Conservation (phyloP, 1,284 basidiomycete species). For the Melanopsichium pennsylvanicum region DNA sequence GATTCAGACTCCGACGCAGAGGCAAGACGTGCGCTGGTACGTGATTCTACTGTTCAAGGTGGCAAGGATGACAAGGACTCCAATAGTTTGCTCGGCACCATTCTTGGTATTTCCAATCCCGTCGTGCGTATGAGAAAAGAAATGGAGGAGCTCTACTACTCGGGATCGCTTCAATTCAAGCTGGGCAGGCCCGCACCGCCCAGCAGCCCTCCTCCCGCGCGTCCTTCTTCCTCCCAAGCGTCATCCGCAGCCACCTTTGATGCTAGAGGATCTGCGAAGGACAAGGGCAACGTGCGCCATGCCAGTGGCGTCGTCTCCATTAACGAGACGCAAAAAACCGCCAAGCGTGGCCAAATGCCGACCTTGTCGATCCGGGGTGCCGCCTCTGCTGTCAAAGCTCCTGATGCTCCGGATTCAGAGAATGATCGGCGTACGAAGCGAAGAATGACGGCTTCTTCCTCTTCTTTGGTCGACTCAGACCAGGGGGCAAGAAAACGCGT, state of each 20-base stretch:
- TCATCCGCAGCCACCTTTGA: background rate
- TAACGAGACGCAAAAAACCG: slow-evolving; percentile 6
- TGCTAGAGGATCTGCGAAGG: background rate
- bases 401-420: background rate
- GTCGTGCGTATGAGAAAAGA: slow-evolving; percentile 70
- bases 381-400: slow-evolving; percentile 8
- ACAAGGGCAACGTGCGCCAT: slow-evolving; percentile 4
- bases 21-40: slow-evolving; percentile 45
- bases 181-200: slow-evolving; percentile 66
- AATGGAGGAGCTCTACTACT: slow-evolving; percentile 76
- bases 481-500: background rate
- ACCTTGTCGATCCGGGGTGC: slow-evolving; percentile 30
- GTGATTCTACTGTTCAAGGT: slow-evolving; percentile 29
- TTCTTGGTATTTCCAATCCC: slow-evolving; percentile 84
- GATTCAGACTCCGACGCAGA: slow-evolving; percentile 45
- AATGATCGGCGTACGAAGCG: slow-evolving; percentile 14
- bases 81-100: slow-evolving; percentile 79
- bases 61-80: slow-evolving; percentile 61
- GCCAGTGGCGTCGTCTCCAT: slow-evolving; percentile 36
- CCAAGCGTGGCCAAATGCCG: slow-evolving; percentile 17
- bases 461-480: background rate
- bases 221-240: slow-evolving; percentile 8
- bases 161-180: slow-evolving; percentile 72
- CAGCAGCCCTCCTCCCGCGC: slow-evolving; percentile 36
- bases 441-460: background rate